These are phyloP conservation scores for Tetradesmus lagerheimii DNA, from an alignment of 139 green algal genomes.

Conservation along the genomic window DNA sequence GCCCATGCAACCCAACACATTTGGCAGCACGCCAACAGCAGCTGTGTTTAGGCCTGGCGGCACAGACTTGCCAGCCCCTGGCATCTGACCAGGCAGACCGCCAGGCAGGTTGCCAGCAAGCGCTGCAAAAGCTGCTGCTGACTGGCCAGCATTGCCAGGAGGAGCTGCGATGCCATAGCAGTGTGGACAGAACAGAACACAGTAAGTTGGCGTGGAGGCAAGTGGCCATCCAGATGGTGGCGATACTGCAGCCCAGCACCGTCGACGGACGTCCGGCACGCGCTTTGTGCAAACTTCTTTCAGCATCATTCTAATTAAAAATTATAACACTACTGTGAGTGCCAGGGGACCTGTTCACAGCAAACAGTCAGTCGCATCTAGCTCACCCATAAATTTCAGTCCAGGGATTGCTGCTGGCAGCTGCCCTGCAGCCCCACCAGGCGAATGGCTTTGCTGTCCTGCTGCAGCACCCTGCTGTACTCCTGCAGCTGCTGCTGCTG, in stretches of 20 bases:
- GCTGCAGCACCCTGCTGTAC: slow-evolving; percentile 11
- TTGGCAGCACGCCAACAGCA: not conserved
- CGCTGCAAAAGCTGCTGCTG: not conserved
- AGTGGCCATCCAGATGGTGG: no score
- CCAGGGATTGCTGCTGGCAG: slow-evolving; percentile 18
- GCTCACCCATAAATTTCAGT: not conserved
- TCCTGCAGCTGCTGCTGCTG: not conserved
- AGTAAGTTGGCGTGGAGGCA: no score
- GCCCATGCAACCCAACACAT: not conserved
- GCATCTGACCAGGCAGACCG: not conserved
- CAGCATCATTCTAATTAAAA: no score
- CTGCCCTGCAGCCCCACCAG: slow-evolving; percentile 24
- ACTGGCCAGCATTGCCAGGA: not conserved
- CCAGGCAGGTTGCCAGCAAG: not conserved
- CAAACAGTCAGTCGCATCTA: no score
- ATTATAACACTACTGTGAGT: no score
- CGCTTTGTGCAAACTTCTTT: no score
- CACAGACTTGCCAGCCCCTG: not conserved
- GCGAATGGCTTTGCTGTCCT: not conserved
- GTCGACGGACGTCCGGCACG: no score
- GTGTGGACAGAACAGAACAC: no score
- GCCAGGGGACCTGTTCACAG: no score
- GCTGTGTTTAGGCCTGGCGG: not conserved
- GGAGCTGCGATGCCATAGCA: not conserved
- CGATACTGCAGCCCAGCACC: no score